Base-by-base conservation (phyloP, 2,329 filamentous ascomycete genomes). In the Mollisia scopiformis region DNA sequence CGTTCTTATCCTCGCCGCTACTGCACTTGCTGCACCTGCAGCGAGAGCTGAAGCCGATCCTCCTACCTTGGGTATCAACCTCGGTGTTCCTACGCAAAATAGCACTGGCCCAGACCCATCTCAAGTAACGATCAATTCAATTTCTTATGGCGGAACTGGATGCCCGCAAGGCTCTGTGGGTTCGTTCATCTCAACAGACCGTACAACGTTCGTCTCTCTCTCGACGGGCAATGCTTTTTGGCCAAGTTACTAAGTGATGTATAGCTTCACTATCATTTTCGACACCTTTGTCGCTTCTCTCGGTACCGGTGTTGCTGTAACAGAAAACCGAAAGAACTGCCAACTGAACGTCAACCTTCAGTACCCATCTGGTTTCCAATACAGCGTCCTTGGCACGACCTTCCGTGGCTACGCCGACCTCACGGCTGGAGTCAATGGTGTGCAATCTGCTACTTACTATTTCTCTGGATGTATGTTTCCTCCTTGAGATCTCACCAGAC, bases 401-500 rank as follows among this genome's bases (percentile, higher is more conserved):
- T 83, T 82, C 75, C 80, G 81, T 68, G 82, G 82, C 55, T 83
- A 82, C 65, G 78, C 78, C 54, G 66, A 72, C 62, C 75, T 84
- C 53, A 75, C 80, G 35, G 71, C 73, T 63, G 79, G 78, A 30
- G 75, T 82, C 53, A 77, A 72, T 5, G 82, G 80, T 52, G 77
- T 75, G 21, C 76, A 81, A 66, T 81, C 81, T 73, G 80, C 81
- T 14, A 82, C 78, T 33, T 84, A 84, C 74, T 84, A 83, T 73
- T 84, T 83, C 74, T 81, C 80, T 51, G 81, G 82, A 55, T 65
- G 68, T 69, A 67, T 14, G 66, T 47, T 56, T n/a, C 37, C 25
- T 33, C 39, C 8, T 23, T 7, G 10, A 14, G 10, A 39, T 53
- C 30, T 39, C 16, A 19, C 55, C 11, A 27, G 11, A 30, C 7